Evolutionary conservation across 164 flowering plant genomes (phyloP).

Genomic region (Cinnamomum micranthum): DNA sequence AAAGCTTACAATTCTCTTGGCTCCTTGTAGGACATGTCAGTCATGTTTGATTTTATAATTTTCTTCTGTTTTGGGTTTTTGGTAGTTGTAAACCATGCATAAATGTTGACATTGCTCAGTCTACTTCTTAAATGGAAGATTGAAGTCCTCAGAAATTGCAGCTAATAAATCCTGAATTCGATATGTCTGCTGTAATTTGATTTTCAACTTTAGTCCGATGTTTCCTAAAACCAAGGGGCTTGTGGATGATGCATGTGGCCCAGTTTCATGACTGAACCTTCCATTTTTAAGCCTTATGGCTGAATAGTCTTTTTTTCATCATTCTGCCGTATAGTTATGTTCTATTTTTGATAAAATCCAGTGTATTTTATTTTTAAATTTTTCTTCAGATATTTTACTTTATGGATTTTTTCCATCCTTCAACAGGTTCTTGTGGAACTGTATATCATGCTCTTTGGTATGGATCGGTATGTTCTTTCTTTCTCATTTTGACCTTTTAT

Average conservation of each 20-base stretch:
- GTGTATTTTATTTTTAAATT: not conserved
- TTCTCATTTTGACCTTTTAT: constrained; percentile 1
- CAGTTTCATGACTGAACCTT: not conserved
- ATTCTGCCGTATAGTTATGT: not conserved
- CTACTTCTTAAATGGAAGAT: too few relatives aligned
- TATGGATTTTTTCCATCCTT: not conserved
- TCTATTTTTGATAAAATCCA: not conserved
- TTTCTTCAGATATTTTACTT: not conserved
- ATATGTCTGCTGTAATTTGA: too few relatives aligned
- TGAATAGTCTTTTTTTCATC: not conserved
- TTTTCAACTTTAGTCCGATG: not conserved
- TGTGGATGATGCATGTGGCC: not conserved
- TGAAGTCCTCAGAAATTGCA: not conserved
- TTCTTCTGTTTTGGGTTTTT: not conserved
- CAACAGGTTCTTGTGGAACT: constrained; percentile 97
- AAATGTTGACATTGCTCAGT: too few relatives aligned
- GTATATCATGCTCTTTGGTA: constrained; percentile 98
- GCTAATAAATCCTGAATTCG: not conserved
- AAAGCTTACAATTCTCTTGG: constrained; percentile 1
- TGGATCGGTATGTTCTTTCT: constrained; percentile 88
- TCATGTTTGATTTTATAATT: not conserved
- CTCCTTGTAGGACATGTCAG: not conserved
- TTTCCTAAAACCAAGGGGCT: not conserved
- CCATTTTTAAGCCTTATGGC: not conserved
- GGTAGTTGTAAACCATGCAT: too few relatives aligned